phyloP scores from a whole-genome alignment of 352 stramenopile genomes.

The Blastocystis sp. region DNA sequence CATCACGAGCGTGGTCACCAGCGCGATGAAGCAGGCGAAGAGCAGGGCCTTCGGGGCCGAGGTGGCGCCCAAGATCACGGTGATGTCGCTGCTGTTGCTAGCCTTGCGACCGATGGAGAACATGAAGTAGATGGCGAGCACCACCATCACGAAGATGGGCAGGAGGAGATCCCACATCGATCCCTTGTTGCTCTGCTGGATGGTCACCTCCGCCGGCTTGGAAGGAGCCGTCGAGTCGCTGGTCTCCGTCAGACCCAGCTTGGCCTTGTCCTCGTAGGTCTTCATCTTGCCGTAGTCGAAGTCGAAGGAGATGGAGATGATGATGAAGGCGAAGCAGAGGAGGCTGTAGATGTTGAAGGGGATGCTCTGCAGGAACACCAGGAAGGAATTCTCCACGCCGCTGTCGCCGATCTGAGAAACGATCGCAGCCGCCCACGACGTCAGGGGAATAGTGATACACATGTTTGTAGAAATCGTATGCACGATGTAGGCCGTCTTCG shows the following conservation, averaged over 20 bases:
- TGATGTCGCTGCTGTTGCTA: neutral
- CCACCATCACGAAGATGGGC: constrained; percentile 63
- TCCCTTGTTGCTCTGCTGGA: constrained; percentile 43
- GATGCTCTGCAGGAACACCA: constrained; percentile 52
- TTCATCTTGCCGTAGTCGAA: constrained; percentile 69
- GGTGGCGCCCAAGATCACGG: constrained; percentile 18
- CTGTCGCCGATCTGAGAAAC: constrained; percentile 60
- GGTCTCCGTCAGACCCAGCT: constrained; percentile 46
- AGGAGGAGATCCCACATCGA: constrained; percentile 77
- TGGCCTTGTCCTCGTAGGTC: constrained; percentile 63
- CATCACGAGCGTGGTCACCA: constrained; percentile 51
- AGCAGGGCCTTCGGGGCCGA: constrained; percentile 39
- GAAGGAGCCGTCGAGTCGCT: constrained; percentile 13
- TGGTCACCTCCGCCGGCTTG: constrained; percentile 3
- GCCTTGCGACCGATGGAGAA: constrained; percentile 34
- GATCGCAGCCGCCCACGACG: constrained; percentile 60
- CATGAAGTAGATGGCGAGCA: constrained; percentile 67
- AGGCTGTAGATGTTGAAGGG: constrained; percentile 68
- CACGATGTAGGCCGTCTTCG: constrained; percentile 63
- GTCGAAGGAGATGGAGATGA: constrained; percentile 53
- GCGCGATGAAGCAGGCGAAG: constrained; percentile 39
- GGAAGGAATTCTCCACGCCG: constrained; percentile 47
- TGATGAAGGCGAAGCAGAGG: constrained; percentile 45
- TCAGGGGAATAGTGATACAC: constrained; percentile 65
- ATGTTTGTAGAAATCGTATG: constrained; percentile 66